Percentiles rank a stretch among this genome's conserved stretches.
Evolutionary conservation across 2,329 filamentous ascomycete genomes (phyloP).

Genomic region (Phialocephala sp.): DNA sequence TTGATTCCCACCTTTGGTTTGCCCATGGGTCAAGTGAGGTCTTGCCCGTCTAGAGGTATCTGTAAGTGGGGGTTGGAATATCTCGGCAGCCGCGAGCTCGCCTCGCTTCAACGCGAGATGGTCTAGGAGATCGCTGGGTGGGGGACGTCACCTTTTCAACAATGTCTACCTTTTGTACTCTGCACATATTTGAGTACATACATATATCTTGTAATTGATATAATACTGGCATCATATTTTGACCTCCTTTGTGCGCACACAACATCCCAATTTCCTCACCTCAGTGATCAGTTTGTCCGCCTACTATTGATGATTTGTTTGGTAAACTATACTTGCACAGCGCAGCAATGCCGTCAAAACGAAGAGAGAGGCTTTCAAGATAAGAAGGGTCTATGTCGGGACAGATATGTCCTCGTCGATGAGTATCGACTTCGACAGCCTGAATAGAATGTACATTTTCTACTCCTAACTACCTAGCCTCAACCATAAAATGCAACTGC

Average conservation of each 20-base stretch:
- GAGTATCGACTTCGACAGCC: not conserved
- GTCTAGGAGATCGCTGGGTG: not conserved
- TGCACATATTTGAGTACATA: no score
- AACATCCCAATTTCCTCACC: no score
- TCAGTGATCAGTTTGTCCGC: no score
- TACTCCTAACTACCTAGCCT: not conserved
- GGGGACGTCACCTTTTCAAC: not conserved
- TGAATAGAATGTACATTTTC: not conserved
- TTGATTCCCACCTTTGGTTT: constrained; percentile 2
- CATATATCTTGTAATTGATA: no score
- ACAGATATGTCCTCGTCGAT: not conserved
- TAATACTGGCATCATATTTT: no score
- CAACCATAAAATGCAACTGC: constrained; percentile 12
- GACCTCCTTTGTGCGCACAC: no score
- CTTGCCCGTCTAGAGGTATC: constrained; percentile 7
- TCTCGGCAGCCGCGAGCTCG: constrained; percentile 19
- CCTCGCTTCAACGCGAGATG: not conserved
- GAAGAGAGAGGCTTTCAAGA: not conserved
- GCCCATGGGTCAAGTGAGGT: constrained; percentile 13
- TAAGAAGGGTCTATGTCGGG: not conserved
- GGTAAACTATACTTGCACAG: not conserved
- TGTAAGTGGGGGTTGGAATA: constrained; percentile 21
- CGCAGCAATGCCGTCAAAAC: not conserved
- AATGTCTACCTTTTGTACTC: no score
- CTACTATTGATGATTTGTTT: no score